These are phyloP conservation scores for Russula earlei DNA, from an alignment of 768 basidiomycete species.

Conservation along the genomic window DNA sequence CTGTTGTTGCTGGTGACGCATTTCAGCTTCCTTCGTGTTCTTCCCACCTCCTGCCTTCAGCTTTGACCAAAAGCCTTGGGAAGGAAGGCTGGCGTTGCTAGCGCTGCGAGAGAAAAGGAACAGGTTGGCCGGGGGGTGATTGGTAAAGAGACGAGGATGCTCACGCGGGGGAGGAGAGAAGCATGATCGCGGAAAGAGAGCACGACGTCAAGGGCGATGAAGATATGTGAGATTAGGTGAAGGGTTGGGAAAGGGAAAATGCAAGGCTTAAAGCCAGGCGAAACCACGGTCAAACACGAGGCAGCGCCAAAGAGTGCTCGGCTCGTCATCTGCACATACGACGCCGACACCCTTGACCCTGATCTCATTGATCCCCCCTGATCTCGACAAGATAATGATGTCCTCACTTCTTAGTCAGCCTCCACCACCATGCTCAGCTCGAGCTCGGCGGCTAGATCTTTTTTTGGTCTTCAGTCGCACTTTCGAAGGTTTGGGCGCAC, in stretches of 20 bases:
- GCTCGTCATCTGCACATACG: not conserved
- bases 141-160: conserved; percentile 24
- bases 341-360: conserved; percentile 7
- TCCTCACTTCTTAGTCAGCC: too few relatives aligned
- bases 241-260: not conserved
- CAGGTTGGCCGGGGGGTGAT: conserved; percentile 24
- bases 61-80: conserved; percentile 47
- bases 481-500: not conserved
- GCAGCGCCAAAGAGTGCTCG: conserved; percentile 4
- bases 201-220: conserved; percentile 3
- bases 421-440: too few relatives aligned
- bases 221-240: conserved; percentile 6
- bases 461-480: too few relatives aligned
- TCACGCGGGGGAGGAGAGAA: conserved; percentile 79
- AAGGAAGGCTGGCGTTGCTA: conserved; percentile 50
- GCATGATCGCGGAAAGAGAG: conserved; percentile 37
- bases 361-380: too few relatives aligned
- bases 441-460: too few relatives aligned
- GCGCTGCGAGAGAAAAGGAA: conserved; percentile 41
- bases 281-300: conserved; percentile 15
- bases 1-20: conserved; percentile 38
- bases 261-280: conserved; percentile 8
- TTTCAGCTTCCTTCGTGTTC: conserved; percentile 48
- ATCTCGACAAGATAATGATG: too few relatives aligned
- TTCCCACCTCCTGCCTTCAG: conserved; percentile 41